Conservation (phyloP, 495 filamentous ascomycete genomes). For the Aspergillus sparsus region DNA sequence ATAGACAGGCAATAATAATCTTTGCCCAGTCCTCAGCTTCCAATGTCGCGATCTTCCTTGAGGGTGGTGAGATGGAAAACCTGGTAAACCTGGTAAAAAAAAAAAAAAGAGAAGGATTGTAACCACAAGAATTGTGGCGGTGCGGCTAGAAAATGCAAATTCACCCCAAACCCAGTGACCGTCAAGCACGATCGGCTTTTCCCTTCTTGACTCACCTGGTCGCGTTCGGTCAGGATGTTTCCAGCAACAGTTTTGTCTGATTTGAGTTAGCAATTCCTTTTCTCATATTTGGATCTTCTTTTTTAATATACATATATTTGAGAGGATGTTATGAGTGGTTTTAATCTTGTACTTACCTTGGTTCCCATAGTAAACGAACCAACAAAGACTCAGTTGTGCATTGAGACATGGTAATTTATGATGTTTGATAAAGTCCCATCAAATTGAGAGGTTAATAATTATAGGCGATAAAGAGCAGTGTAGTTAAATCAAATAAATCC, state of each 20-base stretch:
- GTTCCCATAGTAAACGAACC: conserved; percentile 41
- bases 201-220: conserved; percentile 16
- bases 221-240: conserved; percentile 15
- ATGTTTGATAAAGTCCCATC: conserved; percentile 12
- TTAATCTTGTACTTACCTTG: conserved; percentile 32
- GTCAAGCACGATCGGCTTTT: not conserved
- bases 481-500: not conserved
- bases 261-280: conserved; percentile 8
- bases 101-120: conserved; percentile 3
- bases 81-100: conserved; percentile 2
- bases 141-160: conserved; percentile 5
- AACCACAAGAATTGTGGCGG: conserved; percentile 17
- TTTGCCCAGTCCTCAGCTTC: not conserved
- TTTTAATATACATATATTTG: not conserved
- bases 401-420: conserved; percentile 20
- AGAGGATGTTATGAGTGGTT: not conserved
- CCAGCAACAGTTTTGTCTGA: conserved; percentile 18
- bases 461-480: not conserved
- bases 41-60: conserved; percentile 22
- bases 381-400: conserved; percentile 25
- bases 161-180: not conserved
- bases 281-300: not conserved
- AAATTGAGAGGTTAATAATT: conserved; percentile 7
- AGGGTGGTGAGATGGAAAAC: conserved; percentile 18
- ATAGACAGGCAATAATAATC: conserved; percentile 10